Conservation (phyloP, 75 land plant genomes). For the Cupressus sempervirens region DNA sequence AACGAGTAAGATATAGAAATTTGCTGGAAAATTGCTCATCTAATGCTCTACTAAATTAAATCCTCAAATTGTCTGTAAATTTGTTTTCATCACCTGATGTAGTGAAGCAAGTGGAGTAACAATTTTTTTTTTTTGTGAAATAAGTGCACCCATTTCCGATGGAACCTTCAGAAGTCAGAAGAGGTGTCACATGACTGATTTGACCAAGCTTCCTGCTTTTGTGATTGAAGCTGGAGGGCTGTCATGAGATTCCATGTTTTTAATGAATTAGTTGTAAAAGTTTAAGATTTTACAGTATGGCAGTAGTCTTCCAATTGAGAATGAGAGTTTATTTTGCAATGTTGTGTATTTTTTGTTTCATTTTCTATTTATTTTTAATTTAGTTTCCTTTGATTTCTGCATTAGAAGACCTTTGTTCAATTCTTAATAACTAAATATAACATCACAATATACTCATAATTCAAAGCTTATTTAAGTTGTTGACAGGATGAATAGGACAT, state of each 20-base stretch:
- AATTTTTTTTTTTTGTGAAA: no score
- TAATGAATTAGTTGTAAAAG: not conserved
- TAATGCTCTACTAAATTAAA: no score
- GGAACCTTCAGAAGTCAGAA: no score
- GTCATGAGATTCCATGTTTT: no score
- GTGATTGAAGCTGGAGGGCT: not conserved
- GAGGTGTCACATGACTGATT: no score
- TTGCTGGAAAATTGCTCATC: no score
- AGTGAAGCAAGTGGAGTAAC: no score
- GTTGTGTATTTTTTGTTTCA: not conserved
- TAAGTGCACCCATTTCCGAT: no score
- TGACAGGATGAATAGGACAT: no score
- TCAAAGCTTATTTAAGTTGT: not conserved
- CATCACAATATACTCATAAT: not conserved
- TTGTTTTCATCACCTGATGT: no score
- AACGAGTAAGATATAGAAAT: not conserved
- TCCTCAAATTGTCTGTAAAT: not conserved
- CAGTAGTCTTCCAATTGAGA: not conserved
- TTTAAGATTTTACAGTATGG: not conserved
- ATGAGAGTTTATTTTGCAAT: not conserved
- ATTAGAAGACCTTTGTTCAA: not conserved
- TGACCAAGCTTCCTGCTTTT: not conserved
- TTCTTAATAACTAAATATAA: not conserved
- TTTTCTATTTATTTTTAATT: not conserved
- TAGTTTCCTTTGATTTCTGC: not conserved